A percentile compares a stretch with the other conserved stretches of the same genome.
Conservation (phyloP, 306 rosid genomes). For the Ziziphus jujuba region DNA sequence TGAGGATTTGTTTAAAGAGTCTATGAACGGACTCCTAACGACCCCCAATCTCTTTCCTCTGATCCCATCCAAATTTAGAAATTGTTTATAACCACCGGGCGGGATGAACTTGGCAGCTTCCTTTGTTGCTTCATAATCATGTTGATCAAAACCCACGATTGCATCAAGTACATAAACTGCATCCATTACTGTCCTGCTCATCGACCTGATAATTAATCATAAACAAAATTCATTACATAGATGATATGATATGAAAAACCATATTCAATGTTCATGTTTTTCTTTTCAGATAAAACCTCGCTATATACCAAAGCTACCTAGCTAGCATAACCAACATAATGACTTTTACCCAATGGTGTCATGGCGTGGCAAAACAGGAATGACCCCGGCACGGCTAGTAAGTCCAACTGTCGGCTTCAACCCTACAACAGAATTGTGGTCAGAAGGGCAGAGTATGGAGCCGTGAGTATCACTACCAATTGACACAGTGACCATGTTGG, state of each 20-base stretch:
- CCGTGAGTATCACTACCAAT: conserved; percentile 61
- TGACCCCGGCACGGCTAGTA: conserved; percentile 68
- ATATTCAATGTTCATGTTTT: too few species aligned
- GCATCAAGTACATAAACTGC: conserved; percentile 48
- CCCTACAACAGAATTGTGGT: conserved; percentile 47
- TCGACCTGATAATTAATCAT: conserved; percentile 23
- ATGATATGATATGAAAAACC: too few species aligned
- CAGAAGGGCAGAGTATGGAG: conserved; percentile 55
- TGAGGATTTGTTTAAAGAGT: conserved; percentile 24
- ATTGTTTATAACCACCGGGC: conserved; percentile 46
- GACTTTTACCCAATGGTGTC: conserved; percentile 59
- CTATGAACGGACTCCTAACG: conserved; percentile 20
- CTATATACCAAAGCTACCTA: too few species aligned
- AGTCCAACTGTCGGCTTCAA: conserved; percentile 72
- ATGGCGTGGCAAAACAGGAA: conserved; percentile 59
- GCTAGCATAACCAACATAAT: too few species aligned
- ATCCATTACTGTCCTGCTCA: conserved; percentile 48
- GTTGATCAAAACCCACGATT: conserved; percentile 40
- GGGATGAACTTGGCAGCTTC: conserved; percentile 36
- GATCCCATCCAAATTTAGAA: conserved; percentile 46
- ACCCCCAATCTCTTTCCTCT: conserved; percentile 55
- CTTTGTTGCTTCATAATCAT: conserved; percentile 35
- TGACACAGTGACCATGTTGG: conserved; percentile 61
- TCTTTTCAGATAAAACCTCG: too few species aligned
- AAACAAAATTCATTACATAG: neutral